Evolutionary conservation across 345 rosid genomes (phyloP).

Genomic region (Reutealis trisperma): DNA sequence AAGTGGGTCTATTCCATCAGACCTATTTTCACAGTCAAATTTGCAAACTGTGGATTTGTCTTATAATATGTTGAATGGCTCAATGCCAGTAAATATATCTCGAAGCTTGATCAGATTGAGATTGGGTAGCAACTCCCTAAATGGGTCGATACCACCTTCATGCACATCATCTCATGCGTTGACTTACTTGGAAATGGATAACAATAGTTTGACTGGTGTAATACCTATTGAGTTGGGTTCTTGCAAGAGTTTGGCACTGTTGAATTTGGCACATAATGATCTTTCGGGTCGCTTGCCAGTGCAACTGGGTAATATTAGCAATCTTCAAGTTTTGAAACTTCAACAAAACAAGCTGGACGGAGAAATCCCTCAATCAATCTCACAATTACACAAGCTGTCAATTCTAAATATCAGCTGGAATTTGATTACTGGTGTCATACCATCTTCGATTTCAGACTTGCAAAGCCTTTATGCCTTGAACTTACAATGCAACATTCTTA

Average conservation of each 20-base stretch:
- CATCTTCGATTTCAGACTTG: conserved; percentile 52
- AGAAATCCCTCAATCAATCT: conserved; percentile 47
- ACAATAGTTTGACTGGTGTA: conserved; percentile 49
- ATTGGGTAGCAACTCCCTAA: conserved; percentile 58
- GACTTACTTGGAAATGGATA: conserved; percentile 69
- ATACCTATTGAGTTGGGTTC: conserved; percentile 50
- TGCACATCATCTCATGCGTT: conserved; percentile 32
- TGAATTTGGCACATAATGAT: conserved; percentile 61
- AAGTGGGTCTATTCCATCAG: conserved; percentile 47
- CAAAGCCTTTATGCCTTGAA: conserved; percentile 36
- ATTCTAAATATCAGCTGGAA: conserved; percentile 59
- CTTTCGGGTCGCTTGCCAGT: conserved; percentile 48
- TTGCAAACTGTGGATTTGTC: conserved; percentile 61
- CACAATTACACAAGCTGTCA: conserved; percentile 28
- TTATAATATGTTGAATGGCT: conserved; percentile 43
- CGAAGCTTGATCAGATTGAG: conserved; percentile 58
- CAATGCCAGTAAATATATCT: conserved; percentile 49
- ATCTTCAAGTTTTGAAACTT: conserved; percentile 61
- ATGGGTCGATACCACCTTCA: conserved; percentile 39
- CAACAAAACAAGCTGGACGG: conserved; percentile 54
- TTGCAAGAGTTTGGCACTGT: conserved; percentile 46
- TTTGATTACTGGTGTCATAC: conserved; percentile 56
- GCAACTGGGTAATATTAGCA: conserved; percentile 39
- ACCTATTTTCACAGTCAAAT: conserved; percentile 37
- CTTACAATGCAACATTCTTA: conserved; percentile 58